phyloP scores from a whole-genome alignment of 805 yeast genomes.

The Hanseniaspora lachancei region DNA sequence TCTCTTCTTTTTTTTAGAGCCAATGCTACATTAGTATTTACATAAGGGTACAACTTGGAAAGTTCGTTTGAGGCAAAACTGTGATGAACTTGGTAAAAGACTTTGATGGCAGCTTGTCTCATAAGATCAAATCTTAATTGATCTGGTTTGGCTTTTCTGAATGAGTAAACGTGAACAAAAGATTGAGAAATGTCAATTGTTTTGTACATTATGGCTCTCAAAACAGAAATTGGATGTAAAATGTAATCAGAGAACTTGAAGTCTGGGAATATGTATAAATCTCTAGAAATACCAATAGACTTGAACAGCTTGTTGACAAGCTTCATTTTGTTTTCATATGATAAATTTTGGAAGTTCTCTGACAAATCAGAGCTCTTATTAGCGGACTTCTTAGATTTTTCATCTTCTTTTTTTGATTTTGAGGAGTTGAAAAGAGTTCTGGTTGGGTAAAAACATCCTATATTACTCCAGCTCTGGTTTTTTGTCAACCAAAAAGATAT shows the following conservation, averaged over 20 bases:
- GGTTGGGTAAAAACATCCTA: not conserved
- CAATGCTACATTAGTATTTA: constrained; percentile 52
- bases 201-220: constrained; percentile 43
- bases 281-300: constrained; percentile 30
- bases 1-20: constrained; percentile 41
- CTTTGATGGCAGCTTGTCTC: constrained; percentile 75
- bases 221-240: constrained; percentile 31
- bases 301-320: constrained; percentile 23
- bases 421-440: not conserved
- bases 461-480: too few relatives aligned
- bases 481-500: not conserved
- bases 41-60: constrained; percentile 31
- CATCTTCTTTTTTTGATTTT: not conserved
- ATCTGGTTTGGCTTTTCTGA: constrained; percentile 53
- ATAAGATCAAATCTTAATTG: constrained; percentile 61
- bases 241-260: constrained; percentile 34
- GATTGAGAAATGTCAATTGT: constrained; percentile 52
- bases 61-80: constrained; percentile 58
- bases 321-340: constrained; percentile 4
- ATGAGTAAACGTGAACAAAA: constrained; percentile 52
- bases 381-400: not conserved
- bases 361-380: not conserved
- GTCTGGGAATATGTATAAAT: constrained; percentile 41
- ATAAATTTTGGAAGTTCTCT: not conserved
- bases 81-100: constrained; percentile 63